Evolutionary conservation across 306 rosid species (phyloP).

Genomic region (Lathyrus oleraceus): DNA sequence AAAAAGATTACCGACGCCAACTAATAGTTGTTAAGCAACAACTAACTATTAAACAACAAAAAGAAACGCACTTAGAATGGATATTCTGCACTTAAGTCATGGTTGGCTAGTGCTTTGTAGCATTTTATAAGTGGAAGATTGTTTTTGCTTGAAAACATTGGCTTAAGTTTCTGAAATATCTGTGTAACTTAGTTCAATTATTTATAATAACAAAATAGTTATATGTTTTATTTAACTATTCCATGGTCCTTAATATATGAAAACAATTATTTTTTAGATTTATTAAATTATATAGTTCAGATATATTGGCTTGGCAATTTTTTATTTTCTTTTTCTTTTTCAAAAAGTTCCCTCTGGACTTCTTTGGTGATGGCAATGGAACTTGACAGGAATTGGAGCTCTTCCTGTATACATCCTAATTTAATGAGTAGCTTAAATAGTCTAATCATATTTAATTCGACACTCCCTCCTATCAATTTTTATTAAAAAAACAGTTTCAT

Average conservation of each 20-base stretch:
- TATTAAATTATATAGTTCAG: too few relatives aligned
- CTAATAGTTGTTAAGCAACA: not conserved
- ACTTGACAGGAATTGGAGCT: slow-evolving; percentile 6
- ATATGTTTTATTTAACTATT: too few relatives aligned
- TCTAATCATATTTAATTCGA: slow-evolving; percentile 12
- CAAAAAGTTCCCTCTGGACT: too few relatives aligned
- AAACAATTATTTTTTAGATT: too few relatives aligned
- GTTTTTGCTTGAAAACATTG: slow-evolving; percentile 5
- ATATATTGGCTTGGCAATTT: too few relatives aligned
- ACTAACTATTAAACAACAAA: not conserved
- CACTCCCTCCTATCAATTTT: too few relatives aligned
- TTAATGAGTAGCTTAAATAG: not conserved
- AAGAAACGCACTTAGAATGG: not conserved
- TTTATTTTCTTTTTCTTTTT: too few relatives aligned
- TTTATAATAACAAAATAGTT: too few relatives aligned
- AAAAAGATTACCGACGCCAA: not conserved
- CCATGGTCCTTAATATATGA: too few relatives aligned
- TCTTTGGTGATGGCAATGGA: slow-evolving; percentile 1
- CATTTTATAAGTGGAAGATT: slow-evolving; percentile 19
- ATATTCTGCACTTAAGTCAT: slow-evolving; percentile 12
- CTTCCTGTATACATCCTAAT: not conserved
- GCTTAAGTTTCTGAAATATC: too few relatives aligned
- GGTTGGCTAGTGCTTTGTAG: slow-evolving; percentile 1
- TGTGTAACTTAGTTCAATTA: too few relatives aligned
- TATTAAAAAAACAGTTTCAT: too few relatives aligned